A percentile compares a stretch with the other conserved stretches of the same genome.
Evolutionary conservation across 176 grass and related monocot species (phyloP).

Genomic region (Oryza meyeriana): DNA sequence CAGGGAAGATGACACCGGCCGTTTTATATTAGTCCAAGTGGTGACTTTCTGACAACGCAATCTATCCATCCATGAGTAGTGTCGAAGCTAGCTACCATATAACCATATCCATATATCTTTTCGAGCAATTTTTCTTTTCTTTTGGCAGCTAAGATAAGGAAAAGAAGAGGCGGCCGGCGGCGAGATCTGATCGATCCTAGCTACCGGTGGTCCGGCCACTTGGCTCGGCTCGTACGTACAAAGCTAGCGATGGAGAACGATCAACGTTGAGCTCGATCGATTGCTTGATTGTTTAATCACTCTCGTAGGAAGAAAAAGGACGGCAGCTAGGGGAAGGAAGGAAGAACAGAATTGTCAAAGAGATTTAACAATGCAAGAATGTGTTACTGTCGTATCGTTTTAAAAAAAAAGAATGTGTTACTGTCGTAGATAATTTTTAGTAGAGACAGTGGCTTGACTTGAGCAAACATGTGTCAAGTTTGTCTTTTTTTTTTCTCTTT

Average conservation of each 20-base stretch:
- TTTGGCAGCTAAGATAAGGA: background rate
- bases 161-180: background rate
- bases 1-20: constrained; percentile 16
- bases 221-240: background rate
- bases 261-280: background rate
- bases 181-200: background rate
- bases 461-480: background rate
- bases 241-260: background rate
- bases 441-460: constrained; percentile 8
- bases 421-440: constrained; percentile 14
- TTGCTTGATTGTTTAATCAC: background rate
- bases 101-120: background rate
- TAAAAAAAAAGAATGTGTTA: background rate
- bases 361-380: background rate
- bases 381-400: constrained; percentile 24
- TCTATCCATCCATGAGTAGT: constrained; percentile 5
- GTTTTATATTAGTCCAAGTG: constrained; percentile 38
- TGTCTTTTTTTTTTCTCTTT: background rate
- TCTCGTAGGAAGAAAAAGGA: background rate
- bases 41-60: constrained; percentile 14
- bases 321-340: background rate
- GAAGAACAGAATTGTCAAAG: background rate
- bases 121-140: background rate
- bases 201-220: background rate
- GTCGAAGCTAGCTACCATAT: constrained; percentile 6